These are phyloP conservation scores for Phragmites australis DNA, from an alignment of 176 grass and related monocot species.

Conservation along the genomic window DNA sequence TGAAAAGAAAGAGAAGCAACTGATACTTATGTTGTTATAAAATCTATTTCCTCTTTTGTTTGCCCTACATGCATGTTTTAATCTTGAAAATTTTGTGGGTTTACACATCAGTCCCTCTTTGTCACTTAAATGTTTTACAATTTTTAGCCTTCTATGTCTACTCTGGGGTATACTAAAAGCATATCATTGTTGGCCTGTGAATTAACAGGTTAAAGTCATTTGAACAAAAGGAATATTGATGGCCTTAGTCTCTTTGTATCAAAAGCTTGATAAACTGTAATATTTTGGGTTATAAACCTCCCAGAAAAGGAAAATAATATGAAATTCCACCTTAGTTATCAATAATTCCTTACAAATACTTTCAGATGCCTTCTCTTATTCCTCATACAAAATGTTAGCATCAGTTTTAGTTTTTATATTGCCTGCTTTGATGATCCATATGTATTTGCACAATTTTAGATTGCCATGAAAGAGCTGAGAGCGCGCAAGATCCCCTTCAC, in stretches of 20 bases:
- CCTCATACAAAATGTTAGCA: not conserved
- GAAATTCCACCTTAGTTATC: not conserved
- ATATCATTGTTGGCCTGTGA: not conserved
- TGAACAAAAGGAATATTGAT: not conserved
- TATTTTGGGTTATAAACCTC: not conserved
- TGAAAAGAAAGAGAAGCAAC: not conserved
- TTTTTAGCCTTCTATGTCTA: not conserved
- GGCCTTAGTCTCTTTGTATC: not conserved
- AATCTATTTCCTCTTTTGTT: not conserved
- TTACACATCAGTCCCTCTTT: not conserved
- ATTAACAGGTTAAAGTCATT: not conserved
- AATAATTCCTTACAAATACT: not conserved
- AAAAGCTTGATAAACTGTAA: not conserved
- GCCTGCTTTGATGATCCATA: not conserved
- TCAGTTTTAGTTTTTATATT: not conserved
- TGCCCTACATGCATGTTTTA: not conserved
- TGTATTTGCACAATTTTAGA: constrained; percentile 50
- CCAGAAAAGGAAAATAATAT: not conserved
- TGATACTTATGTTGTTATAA: not conserved
- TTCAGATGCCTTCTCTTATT: not conserved
- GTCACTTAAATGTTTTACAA: not conserved
- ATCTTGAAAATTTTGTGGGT: not conserved
- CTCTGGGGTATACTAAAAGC: not conserved
- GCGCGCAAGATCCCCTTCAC: constrained; percentile 88
- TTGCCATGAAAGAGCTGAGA: constrained; percentile 89